Base-by-base conservation (phyloP, 768 basidiomycete genomes). In the Macrocybe gigantea region DNA sequence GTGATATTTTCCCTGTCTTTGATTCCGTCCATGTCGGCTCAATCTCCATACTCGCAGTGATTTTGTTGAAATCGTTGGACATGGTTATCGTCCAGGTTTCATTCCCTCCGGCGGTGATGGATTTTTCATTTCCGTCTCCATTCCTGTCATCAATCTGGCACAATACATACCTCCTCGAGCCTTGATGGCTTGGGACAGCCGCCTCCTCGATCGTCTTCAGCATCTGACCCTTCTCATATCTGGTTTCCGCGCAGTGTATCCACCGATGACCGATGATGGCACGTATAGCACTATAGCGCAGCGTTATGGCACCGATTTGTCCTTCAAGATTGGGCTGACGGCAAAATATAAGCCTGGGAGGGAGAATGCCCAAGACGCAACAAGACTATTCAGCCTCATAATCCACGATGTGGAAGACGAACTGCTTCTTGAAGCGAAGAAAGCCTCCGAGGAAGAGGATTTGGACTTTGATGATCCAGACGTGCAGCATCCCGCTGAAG, bases 111-210 rank as follows among this genome's bases (percentile, higher is more conserved):
- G 70, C 11, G 67, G 66, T 33, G 69, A 77, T 52, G 78, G 78
- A 51, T 75, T 80, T 50, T 70, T 71, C 10, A 59, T 84, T 9
- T 77, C 79, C 2, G 66, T 83, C 6, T 82, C 81, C 2, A 49
- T 80, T n/a, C 78, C 82, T 8, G 71, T 78, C 36, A 65, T 81
- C 49, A 64, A 54, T 7, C 69, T 84, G 8, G 69, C 79, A 10
- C 55, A 71, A 9, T 70, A 68, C 43, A 78, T 85, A 15, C 74
- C 83, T 8, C 73, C 82, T 3, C 79, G 79, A 34, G 84, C 83
- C 7, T 66, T 88, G 32, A 77, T 85, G 63, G 84, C 85, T 15
- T 88, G 86, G 86, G 86, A 88, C 56, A 70, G 77, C 10, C 75
- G 75, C 7, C 72, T 88, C 5, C 69, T 87, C 14, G 69, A 78